Conservation (phyloP, 768 basidiomycete genomes). For the Suillus discolor region DNA sequence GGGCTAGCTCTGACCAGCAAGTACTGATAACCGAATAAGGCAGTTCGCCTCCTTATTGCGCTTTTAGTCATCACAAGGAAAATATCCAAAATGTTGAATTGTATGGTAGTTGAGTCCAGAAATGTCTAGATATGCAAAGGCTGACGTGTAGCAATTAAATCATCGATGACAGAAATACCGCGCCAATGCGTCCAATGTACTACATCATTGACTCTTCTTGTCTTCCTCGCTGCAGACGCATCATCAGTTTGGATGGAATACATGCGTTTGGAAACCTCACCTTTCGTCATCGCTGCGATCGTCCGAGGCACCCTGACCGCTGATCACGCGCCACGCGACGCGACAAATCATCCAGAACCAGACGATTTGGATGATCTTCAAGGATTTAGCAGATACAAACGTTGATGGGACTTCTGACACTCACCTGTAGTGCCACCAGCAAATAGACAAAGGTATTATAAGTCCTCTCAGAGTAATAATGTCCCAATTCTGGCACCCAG, state of each 20-base stretch:
- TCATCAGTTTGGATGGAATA: not conserved
- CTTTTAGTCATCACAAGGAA: not conserved
- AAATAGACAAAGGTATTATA: slow-evolving; percentile 53
- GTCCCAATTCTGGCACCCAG: slow-evolving; percentile 63
- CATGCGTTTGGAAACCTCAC: slow-evolving; percentile 36
- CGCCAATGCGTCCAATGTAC: slow-evolving; percentile 20
- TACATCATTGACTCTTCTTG: slow-evolving; percentile 30
- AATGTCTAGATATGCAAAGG: slow-evolving; percentile 30
- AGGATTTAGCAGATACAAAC: slow-evolving; percentile 11
- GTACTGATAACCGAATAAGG: slow-evolving; percentile 28
- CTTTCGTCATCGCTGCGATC: slow-evolving; percentile 83
- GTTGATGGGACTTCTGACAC: slow-evolving; percentile 9
- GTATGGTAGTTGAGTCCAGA: slow-evolving; percentile 31
- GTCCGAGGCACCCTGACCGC: slow-evolving; percentile 78
- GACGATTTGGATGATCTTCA: slow-evolving; percentile 68
- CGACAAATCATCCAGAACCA: slow-evolving; percentile 90
- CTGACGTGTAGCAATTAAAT: slow-evolving; percentile 26
- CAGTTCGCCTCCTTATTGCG: slow-evolving; percentile 18
- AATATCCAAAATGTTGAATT: slow-evolving; percentile 10
- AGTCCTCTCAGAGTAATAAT: slow-evolving; percentile 47
- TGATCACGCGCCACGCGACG: slow-evolving; percentile 80
- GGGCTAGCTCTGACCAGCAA: slow-evolving; percentile 8
- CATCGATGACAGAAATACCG: slow-evolving; percentile 14
- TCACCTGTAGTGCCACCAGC: slow-evolving; percentile 65
- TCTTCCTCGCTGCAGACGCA: slow-evolving; percentile 17